Evolutionary conservation across 2,329 filamentous ascomycete genomes (phyloP).

Genomic region (Apiospora pterosperma): DNA sequence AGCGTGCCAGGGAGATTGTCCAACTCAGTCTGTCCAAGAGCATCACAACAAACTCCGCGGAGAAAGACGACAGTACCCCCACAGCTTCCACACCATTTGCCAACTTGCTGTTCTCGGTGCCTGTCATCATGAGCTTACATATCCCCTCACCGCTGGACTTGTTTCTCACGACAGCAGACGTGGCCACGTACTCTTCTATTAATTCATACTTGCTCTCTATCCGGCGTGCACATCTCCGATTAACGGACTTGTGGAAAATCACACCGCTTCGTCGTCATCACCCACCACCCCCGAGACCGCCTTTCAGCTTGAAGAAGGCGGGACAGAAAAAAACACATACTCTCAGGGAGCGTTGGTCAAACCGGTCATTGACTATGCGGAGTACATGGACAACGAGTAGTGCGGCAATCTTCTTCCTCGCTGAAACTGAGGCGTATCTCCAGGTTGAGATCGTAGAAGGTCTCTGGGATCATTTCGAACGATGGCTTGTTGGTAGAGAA

Average conservation of each 20-base stretch:
- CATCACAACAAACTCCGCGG: conserved; percentile 18
- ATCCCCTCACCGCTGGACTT: conserved; percentile 81
- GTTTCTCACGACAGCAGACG: conserved; percentile 73
- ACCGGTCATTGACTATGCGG: conserved; percentile 66
- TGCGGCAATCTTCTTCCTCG: conserved; percentile 83
- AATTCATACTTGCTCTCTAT: conserved; percentile 86
- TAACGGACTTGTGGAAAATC: conserved; percentile 85
- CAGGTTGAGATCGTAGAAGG: conserved; percentile 84
- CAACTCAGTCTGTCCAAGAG: conserved; percentile 61
- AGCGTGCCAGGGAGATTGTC: conserved; percentile 76
- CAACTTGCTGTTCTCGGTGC: conserved; percentile 77
- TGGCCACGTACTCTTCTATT: conserved; percentile 78
- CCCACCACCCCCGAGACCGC: conserved; percentile 66
- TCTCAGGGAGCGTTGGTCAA: conserved; percentile 61
- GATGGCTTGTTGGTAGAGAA: conserved; percentile 60
- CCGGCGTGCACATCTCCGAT: conserved; percentile 77
- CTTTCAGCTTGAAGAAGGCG: conserved; percentile 56
- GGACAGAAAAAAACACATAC: conserved; percentile 58
- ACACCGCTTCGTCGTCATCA: conserved; percentile 74
- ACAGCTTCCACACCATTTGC: conserved; percentile 56
- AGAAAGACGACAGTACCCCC: not conserved
- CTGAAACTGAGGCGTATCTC: conserved; percentile 82
- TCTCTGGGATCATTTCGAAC: conserved; percentile 75
- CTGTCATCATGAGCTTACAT: conserved; percentile 67
- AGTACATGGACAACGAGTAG: conserved; percentile 88